Evolutionary conservation across 768 basidiomycete species (phyloP).

Genomic region (Boletus speciosus): DNA sequence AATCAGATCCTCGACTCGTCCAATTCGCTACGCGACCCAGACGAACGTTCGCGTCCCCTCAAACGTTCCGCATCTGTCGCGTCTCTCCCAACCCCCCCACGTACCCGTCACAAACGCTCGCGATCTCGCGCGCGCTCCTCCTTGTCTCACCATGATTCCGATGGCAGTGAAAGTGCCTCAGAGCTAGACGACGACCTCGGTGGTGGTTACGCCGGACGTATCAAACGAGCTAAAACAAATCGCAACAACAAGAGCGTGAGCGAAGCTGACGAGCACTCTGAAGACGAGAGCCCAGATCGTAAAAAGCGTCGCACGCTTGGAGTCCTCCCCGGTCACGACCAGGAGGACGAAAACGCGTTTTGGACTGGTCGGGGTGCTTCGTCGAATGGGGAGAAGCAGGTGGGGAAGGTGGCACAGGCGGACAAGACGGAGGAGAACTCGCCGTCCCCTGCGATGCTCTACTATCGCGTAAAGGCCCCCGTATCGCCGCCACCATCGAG

Average conservation of each 20-base stretch:
- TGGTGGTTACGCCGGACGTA: conserved; percentile 6
- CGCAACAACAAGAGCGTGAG: conserved; percentile 13
- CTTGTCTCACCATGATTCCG: conserved; percentile 44
- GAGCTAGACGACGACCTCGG: conserved; percentile 26
- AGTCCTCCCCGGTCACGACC: conserved; percentile 38
- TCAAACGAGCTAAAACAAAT: conserved; percentile 15
- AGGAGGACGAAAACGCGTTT: conserved; percentile 46
- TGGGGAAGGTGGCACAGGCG: neutral
- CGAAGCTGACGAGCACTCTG: conserved; percentile 19
- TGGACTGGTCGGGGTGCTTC: conserved; percentile 21
- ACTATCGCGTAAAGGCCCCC: conserved; percentile 38
- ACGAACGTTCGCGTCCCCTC: conserved; percentile 34
- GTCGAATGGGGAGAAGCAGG: conserved; percentile 11
- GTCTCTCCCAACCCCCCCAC: conserved; percentile 65
- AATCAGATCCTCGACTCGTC: conserved; percentile 36
- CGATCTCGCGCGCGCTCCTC: conserved; percentile 41
- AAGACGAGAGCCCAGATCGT: conserved; percentile 15
- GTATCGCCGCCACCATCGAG: conserved; percentile 69
- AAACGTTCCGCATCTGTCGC: conserved; percentile 64
- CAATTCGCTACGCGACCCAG: conserved; percentile 13
- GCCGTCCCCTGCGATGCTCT: conserved; percentile 38
- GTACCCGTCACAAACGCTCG: conserved; percentile 50
- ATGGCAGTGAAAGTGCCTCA: conserved; percentile 36
- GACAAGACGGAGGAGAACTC: conserved; percentile 17
- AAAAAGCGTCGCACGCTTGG: conserved; percentile 41